Percentiles rank a stretch among this genome's conserved stretches.
Conservation (phyloP, 768 basidiomycete genomes). For the Lentinula lateritia region DNA sequence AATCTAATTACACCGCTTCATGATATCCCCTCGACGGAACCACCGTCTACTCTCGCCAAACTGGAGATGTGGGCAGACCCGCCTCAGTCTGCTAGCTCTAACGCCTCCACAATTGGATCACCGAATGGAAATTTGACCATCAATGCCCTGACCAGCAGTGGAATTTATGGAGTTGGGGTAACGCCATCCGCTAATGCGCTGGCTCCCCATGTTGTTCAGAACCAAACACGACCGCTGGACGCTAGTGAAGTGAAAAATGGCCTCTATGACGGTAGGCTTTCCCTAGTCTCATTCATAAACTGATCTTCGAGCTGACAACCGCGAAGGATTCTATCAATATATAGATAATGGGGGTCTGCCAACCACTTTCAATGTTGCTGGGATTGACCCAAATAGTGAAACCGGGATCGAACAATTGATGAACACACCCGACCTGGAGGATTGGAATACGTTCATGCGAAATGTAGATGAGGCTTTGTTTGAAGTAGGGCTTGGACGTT, state of each 20-base stretch:
- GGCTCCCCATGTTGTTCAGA: background rate
- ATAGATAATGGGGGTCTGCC: background rate
- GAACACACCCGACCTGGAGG: background rate
- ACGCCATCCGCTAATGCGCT: background rate
- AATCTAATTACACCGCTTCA: background rate
- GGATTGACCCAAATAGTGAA: background rate
- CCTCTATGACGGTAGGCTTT: background rate
- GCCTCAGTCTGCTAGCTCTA: background rate
- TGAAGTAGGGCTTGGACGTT: background rate
- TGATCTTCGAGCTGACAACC: background rate
- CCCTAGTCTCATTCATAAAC: too few species aligned
- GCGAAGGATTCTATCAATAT: background rate
- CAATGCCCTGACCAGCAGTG: background rate
- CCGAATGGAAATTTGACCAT: background rate
- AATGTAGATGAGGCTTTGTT: slow-evolving; percentile 4
- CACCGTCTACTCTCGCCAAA: background rate
- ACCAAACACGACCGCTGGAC: background rate
- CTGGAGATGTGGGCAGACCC: background rate
- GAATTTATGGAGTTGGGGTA: background rate
- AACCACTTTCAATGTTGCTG: background rate
- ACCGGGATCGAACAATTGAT: background rate
- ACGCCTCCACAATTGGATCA: background rate
- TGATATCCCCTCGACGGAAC: background rate
- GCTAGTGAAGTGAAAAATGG: background rate
- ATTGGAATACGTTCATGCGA: slow-evolving; percentile 1